These are phyloP conservation scores for Plasmodium malariae DNA, from an alignment of 169 alveolate genomes.

Conservation along the genomic window DNA sequence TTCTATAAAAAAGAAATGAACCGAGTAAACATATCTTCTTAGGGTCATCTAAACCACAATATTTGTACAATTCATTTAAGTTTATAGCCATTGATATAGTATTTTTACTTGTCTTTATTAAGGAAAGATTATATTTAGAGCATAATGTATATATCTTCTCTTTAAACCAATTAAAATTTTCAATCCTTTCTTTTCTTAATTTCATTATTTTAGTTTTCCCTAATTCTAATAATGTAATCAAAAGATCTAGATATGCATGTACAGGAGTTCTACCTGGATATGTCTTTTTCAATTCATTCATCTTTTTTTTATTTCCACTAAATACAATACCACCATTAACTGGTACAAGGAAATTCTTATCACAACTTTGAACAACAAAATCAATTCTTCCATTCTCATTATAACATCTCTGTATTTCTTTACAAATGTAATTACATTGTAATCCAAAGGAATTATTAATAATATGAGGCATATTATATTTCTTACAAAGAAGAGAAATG, in stretches of 20 bases:
- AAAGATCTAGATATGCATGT: conserved; percentile 70
- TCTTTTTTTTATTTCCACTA: conserved; percentile 17
- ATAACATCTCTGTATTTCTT: conserved; percentile 67
- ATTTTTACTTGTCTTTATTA: conserved; percentile 64
- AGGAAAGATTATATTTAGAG: conserved; percentile 39
- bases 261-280: conserved; percentile 77
- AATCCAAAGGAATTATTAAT: conserved; percentile 73
- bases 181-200: conserved; percentile 52
- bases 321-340: conserved; percentile 70
- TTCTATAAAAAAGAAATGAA: conserved; percentile 68
- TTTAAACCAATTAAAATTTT: conserved; percentile 50
- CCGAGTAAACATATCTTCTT: conserved; percentile 33
- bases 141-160: conserved; percentile 9
- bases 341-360: conserved; percentile 73
- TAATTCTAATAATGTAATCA: conserved; percentile 62
- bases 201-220: conserved; percentile 60
- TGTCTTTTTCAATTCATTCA: conserved; percentile 40
- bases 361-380: conserved; percentile 75
- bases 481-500: conserved; percentile 53
- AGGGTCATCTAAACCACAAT: conserved; percentile 26
- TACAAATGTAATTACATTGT: conserved; percentile 65
- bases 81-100: conserved; percentile 70
- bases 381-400: conserved; percentile 54
- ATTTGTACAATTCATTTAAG: conserved; percentile 34
- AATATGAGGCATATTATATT: conserved; percentile 46